Percentiles rank a stretch among this genome's conserved stretches.
phyloP scores from a whole-genome alignment of 2,329 filamentous ascomycete genomes.

The Scorias spongiosa region DNA sequence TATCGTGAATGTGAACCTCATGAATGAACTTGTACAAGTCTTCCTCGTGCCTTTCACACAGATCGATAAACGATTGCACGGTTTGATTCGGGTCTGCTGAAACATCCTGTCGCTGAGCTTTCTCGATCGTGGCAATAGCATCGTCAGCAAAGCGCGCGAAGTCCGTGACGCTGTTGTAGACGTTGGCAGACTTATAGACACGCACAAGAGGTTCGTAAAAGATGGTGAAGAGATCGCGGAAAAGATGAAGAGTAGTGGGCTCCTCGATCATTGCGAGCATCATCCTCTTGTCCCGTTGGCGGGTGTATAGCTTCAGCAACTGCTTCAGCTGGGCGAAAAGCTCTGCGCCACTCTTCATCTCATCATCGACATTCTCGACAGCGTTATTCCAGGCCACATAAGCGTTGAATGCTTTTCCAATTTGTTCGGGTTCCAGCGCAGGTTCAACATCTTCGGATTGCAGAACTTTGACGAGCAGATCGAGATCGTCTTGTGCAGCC shows the following conservation, averaged over 20 bases:
- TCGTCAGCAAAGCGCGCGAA: constrained; percentile 90
- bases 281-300: constrained; percentile 90
- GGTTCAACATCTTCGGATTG: constrained; percentile 64
- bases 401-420: constrained; percentile 77
- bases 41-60: constrained; percentile 86
- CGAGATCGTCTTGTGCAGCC: constrained; percentile 57
- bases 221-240: constrained; percentile 92
- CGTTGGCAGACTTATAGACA: constrained; percentile 96
- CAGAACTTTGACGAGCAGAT: constrained; percentile 73
- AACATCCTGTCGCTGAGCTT: constrained; percentile 58
- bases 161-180: constrained; percentile 93
- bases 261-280: constrained; percentile 94
- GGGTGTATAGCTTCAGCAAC: constrained; percentile 76
- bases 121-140: constrained; percentile 65
- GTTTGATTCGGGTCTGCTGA: constrained; percentile 96
- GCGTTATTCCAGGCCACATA: constrained; percentile 94
- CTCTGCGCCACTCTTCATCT: constrained; percentile 77
- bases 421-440: constrained; percentile 56
- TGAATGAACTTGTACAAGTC: constrained; percentile 99
- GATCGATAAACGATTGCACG: constrained; percentile 92
- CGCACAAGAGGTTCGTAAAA: constrained; percentile 96
- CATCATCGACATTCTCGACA: constrained; percentile 78
- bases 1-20: constrained; percentile 92
- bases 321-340: constrained; percentile 93
- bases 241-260: constrained; percentile 88